Evolutionary conservation across 257 asterid species (phyloP).

Genomic region (Salvia hispanica): DNA sequence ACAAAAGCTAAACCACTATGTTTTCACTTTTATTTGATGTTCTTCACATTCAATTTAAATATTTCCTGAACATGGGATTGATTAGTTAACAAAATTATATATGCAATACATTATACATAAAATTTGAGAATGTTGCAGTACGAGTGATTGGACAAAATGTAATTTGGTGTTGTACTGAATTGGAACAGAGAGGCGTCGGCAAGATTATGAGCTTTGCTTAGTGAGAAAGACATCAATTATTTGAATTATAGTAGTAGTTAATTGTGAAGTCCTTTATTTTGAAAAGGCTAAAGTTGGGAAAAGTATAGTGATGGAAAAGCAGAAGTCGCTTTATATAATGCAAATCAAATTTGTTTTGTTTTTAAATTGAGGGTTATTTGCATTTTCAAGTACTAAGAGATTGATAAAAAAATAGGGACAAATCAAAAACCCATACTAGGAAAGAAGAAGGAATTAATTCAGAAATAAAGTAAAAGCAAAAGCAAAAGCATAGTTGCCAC

Average conservation of each 20-base stretch:
- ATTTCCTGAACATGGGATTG: no score
- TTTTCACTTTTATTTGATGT: conserved; percentile 22
- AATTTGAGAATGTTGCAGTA: no score
- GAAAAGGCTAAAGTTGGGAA: conserved; percentile 30
- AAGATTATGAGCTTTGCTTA: conserved; percentile 14
- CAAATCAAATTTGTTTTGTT: conserved; percentile 9
- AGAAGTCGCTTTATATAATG: conserved; percentile 34
- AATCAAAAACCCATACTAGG: conserved; percentile 50
- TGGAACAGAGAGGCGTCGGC: not conserved
- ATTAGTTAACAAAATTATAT: not conserved
- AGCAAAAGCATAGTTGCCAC: conserved; percentile 45
- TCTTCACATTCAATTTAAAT: not conserved
- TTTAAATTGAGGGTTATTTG: conserved; percentile 8
- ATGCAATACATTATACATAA: not conserved
- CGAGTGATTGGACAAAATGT: no score
- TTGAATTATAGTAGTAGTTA: conserved; percentile 6
- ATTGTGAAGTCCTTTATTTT: conserved; percentile 35
- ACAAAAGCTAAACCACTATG: conserved; percentile 29
- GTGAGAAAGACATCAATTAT: conserved; percentile 16
- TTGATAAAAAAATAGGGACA: conserved; percentile 33
- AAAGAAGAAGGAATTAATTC: conserved; percentile 33
- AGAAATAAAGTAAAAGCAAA: conserved; percentile 46
- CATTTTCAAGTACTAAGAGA: conserved; percentile 24
- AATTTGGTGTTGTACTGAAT: not conserved
- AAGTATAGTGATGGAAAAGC: conserved; percentile 53